phyloP scores from a whole-genome alignment of 2,329 filamentous ascomycete species.

The Phoma sp. region DNA sequence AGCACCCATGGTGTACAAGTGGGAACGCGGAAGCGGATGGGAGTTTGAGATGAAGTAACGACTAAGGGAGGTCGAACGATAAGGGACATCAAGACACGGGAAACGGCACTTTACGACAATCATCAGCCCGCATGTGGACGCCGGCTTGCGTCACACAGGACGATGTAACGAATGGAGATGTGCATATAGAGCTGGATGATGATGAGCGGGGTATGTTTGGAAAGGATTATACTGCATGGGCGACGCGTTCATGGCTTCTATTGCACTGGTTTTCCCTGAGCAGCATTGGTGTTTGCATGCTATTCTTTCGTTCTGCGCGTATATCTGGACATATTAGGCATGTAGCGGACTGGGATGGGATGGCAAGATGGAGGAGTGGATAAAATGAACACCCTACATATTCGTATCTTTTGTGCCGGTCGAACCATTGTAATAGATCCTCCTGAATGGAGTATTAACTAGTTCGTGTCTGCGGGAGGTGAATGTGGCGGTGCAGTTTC shows the following conservation, averaged over 20 bases:
- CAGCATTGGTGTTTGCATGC: neutral
- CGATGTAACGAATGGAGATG: neutral
- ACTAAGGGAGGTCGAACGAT: neutral
- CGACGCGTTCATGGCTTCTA: neutral
- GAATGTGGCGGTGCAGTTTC: neutral
- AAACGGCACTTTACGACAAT: neutral
- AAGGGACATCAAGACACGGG: neutral
- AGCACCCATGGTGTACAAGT: constrained; percentile 79
- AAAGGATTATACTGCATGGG: constrained; percentile 1
- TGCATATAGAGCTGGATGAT: constrained; percentile 9
- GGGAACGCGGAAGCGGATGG: constrained; percentile 14
- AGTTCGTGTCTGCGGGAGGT: neutral
- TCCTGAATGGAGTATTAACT: no score
- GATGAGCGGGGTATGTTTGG: neutral
- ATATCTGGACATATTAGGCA: neutral
- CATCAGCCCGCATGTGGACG: neutral
- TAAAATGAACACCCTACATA: constrained; percentile 13
- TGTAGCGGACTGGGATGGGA: neutral
- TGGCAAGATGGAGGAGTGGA: constrained; percentile 1
- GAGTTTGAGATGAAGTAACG: neutral
- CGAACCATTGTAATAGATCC: no score
- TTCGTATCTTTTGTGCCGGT: neutral
- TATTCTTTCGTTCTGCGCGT: constrained; percentile 11
- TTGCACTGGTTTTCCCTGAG: neutral
- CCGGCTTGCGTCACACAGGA: neutral